These are phyloP conservation scores for Achaetomiella virescens DNA, from an alignment of 495 filamentous ascomycete genomes.

Conservation along the genomic window DNA sequence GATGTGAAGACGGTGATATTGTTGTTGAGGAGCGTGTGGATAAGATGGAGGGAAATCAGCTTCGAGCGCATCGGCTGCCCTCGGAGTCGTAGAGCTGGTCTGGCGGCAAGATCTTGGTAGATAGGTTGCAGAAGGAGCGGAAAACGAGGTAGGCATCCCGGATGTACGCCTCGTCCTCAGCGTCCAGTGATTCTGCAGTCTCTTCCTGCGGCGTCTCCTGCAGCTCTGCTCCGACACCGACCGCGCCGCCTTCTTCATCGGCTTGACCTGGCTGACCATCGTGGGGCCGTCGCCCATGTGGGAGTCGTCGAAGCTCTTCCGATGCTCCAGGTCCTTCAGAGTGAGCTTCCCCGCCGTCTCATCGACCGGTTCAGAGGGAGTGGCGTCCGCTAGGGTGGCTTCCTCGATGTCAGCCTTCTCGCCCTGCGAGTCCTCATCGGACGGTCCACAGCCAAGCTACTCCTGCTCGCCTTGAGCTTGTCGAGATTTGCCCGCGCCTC, in stretches of 20 bases:
- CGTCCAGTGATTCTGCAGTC: constrained; percentile 62
- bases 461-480: constrained; percentile 43
- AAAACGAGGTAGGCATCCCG: constrained; percentile 97
- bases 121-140: constrained; percentile 94
- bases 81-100: constrained; percentile 90
- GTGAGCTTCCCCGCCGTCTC: constrained; percentile 73
- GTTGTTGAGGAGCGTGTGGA: constrained; percentile 90
- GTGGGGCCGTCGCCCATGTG: constrained; percentile 87
- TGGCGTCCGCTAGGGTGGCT: constrained; percentile 40
- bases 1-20: constrained; percentile 82
- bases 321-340: constrained; percentile 88
- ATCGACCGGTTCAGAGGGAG: constrained; percentile 45
- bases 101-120: constrained; percentile 78
- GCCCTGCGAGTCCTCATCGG: constrained; percentile 31
- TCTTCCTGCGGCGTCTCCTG: constrained; percentile 43
- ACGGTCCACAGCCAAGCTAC: constrained; percentile 41
- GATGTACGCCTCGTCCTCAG: constrained; percentile 93
- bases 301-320: constrained; percentile 89
- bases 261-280: constrained; percentile 76
- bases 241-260: constrained; percentile 45
- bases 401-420: constrained; percentile 39
- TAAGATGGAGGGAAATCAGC: constrained; percentile 85
- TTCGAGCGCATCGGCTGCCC: constrained; percentile 97
- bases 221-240: constrained; percentile 52
- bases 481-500: constrained; percentile 56